A percentile compares a stretch with the other conserved stretches of the same genome.
Conservation (phyloP, 169 alveolate genomes). For the Plasmodium chabaudi region DNA sequence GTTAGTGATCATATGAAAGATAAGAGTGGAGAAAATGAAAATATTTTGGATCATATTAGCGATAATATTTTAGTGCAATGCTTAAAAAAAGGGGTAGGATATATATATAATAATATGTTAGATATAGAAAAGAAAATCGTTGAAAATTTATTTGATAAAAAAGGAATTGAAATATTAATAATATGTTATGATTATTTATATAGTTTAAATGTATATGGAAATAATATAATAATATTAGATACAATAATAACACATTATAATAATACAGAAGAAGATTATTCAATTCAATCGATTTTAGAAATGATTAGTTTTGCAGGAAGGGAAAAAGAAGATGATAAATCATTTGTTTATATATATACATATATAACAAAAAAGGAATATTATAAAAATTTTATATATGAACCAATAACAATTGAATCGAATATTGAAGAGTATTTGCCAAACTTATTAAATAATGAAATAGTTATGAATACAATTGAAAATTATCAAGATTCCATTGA, state of each 20-base stretch:
- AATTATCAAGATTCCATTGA: constrained; percentile 98
- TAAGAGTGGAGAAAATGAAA: neutral
- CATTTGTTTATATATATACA: constrained; percentile 79
- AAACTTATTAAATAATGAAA: constrained; percentile 97
- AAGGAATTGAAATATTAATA: constrained; percentile 91
- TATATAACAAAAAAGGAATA: constrained; percentile 95
- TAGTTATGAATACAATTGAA: constrained; percentile 96
- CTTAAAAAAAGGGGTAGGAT: constrained; percentile 41
- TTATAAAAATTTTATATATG: constrained; percentile 96
- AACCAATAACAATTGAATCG: constrained; percentile 99
- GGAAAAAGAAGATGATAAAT: constrained; percentile 79
- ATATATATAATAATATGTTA: constrained; percentile 86
- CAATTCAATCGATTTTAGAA: constrained; percentile 95
- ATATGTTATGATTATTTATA: constrained; percentile 93
- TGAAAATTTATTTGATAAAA: constrained; percentile 86
- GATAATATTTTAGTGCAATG: constrained; percentile 13
- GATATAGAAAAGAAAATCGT: constrained; percentile 88
- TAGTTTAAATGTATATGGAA: constrained; percentile 90
- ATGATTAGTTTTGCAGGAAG: constrained; percentile 92
- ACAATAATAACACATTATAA: constrained; percentile 84
- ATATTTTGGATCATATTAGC: neutral
- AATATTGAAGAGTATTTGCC: constrained; percentile 94
- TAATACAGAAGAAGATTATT: constrained; percentile 94
- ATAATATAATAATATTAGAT: constrained; percentile 88
- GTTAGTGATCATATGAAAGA: neutral